Evolutionary conservation across 352 stramenopile genomes (phyloP).

Genomic region (Globisporangium spiculum): DNA sequence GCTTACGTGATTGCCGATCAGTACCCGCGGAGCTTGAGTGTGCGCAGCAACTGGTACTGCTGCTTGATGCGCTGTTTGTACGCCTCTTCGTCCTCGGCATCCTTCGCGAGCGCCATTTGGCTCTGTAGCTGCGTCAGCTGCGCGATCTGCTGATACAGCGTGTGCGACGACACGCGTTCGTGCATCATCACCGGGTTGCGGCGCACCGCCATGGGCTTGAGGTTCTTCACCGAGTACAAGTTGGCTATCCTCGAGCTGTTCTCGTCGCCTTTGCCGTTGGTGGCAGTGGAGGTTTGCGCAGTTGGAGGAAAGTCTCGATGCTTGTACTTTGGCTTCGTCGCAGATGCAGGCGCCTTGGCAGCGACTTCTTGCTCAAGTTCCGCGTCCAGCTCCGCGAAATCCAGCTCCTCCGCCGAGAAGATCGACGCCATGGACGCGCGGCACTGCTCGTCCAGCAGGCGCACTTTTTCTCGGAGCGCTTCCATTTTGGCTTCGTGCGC

Average conservation of each 20-base stretch:
- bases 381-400: slow-evolving; percentile 33
- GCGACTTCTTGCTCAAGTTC: background rate
- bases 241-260: slow-evolving; percentile 21
- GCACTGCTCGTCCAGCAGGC: slow-evolving; percentile 48
- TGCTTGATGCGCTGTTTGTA: slow-evolving; percentile 54
- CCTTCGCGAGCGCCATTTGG: slow-evolving; percentile 43
- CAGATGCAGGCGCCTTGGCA: background rate
- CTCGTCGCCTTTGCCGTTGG: slow-evolving; percentile 8
- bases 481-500: slow-evolving; percentile 49
- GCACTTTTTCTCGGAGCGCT: slow-evolving; percentile 36
- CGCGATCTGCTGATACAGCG: slow-evolving; percentile 49
- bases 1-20: slow-evolving; percentile 3
- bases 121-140: slow-evolving; percentile 53
- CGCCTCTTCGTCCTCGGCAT: slow-evolving; percentile 46
- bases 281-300: background rate
- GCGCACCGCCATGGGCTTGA: slow-evolving; percentile 13
- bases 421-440: slow-evolving; percentile 56
- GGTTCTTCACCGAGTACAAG: slow-evolving; percentile 19
- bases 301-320: slow-evolving; percentile 8
- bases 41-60: slow-evolving; percentile 49
- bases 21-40: slow-evolving; percentile 38
- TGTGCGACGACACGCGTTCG: slow-evolving; percentile 34
- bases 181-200: slow-evolving; percentile 24
- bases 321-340: slow-evolving; percentile 15
- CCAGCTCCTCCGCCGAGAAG: slow-evolving; percentile 46